Evolutionary conservation across 2,329 filamentous ascomycete species (phyloP).

Genomic region (Aspergillus fischeri): DNA sequence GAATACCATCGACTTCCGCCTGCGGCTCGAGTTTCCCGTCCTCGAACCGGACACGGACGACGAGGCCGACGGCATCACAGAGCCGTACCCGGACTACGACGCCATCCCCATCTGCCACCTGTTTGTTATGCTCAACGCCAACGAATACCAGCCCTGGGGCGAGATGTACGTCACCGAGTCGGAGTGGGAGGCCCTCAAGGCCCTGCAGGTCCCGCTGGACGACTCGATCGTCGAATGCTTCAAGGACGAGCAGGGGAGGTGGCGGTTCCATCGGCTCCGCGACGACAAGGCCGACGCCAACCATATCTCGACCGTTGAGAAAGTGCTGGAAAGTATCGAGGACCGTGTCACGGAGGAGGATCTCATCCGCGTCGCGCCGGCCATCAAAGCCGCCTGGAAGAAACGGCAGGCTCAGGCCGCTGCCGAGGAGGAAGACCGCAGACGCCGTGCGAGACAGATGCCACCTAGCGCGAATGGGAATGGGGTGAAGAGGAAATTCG

Average conservation of each 20-base stretch:
- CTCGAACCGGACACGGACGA: slow-evolving; percentile 67
- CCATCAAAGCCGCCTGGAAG: slow-evolving; percentile 81
- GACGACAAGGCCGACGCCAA: slow-evolving; percentile 93
- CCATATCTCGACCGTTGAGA: slow-evolving; percentile 76
- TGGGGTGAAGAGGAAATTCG: slow-evolving; percentile 40
- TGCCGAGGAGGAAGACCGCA: slow-evolving; percentile 24
- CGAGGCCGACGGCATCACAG: slow-evolving; percentile 60
- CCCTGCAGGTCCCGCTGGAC: slow-evolving; percentile 69
- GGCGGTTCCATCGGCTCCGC: slow-evolving; percentile 84
- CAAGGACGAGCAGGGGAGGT: slow-evolving; percentile 68
- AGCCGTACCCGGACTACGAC: slow-evolving; percentile 73
- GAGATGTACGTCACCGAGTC: slow-evolving; percentile 65
- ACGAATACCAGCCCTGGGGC: slow-evolving; percentile 62
- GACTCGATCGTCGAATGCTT: slow-evolving; percentile 88
- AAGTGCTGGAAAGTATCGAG: slow-evolving; percentile 83
- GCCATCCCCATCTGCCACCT: slow-evolving; percentile 70
- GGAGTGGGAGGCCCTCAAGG: slow-evolving; percentile 83
- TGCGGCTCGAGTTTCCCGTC: slow-evolving; percentile 70
- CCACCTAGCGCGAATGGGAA: slow-evolving; percentile 29
- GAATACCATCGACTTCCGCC: slow-evolving; percentile 89
- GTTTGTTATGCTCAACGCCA: slow-evolving; percentile 63
- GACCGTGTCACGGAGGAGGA: slow-evolving; percentile 82
- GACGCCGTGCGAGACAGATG: slow-evolving; percentile 21
- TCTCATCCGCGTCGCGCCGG: slow-evolving; percentile 62
- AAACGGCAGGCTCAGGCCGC: slow-evolving; percentile 45